Percentiles rank a stretch among this genome's conserved stretches.
These are phyloP conservation scores for Trypanosoma brucei DNA, from an alignment of 208 protist genomes.

Conservation along the genomic window DNA sequence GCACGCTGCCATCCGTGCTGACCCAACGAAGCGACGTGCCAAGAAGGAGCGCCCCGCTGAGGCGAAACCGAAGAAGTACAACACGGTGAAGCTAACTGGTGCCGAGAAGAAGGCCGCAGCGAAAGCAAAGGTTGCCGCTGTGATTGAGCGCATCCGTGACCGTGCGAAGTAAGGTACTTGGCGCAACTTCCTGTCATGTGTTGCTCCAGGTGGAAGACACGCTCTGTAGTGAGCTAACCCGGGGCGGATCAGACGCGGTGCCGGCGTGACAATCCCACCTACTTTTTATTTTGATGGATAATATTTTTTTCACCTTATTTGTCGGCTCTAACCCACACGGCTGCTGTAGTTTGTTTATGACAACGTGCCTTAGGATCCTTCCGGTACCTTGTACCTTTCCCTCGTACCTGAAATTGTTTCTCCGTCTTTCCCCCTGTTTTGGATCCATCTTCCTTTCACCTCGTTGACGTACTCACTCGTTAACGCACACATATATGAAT, in stretches of 20 bases:
- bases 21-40: constrained; percentile 78
- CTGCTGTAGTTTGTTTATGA: background rate
- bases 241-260: background rate
- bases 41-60: constrained; percentile 58
- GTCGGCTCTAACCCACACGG: background rate
- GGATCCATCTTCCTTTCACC: background rate
- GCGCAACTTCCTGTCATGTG: too few species aligned
- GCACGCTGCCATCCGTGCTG: constrained; percentile 91
- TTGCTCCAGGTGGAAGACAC: too few species aligned
- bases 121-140: constrained; percentile 59
- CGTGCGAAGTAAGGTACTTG: constrained; percentile 5
- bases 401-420: too few species aligned
- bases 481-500: too few species aligned
- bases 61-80: constrained; percentile 37
- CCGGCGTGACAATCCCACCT: background rate
- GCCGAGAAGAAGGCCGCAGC: constrained; percentile 52
- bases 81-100: constrained; percentile 43
- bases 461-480: background rate
- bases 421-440: background rate
- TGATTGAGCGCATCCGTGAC: constrained; percentile 49
- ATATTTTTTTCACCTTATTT: background rate
- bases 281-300: background rate
- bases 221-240: too few species aligned
- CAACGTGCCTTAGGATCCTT: too few species aligned
- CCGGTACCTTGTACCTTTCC: too few species aligned